phyloP scores from a whole-genome alignment of 1,284 basidiomycete species.

The Cutaneotrichosporon mucoides region DNA sequence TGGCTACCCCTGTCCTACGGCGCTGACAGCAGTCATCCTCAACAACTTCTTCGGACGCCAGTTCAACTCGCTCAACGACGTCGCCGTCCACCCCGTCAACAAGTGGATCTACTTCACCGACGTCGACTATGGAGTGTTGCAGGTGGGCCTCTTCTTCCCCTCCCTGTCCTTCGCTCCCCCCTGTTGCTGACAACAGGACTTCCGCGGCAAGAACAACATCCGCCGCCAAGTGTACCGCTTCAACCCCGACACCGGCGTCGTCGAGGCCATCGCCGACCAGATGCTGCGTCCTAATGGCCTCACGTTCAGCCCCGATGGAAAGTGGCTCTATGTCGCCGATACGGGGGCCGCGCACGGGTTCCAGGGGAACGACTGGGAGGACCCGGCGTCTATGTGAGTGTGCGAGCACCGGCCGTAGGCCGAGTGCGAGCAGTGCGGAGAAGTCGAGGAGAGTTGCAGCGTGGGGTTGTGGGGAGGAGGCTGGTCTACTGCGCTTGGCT shows the following conservation, averaged over 20 bases:
- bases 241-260: slow-evolving; percentile 59
- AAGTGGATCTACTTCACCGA: slow-evolving; percentile 50
- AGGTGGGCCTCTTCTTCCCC: no score
- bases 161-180: no score
- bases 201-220: slow-evolving; percentile 61
- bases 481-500: no score
- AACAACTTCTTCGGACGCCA: slow-evolving; percentile 71
- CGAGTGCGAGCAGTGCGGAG: no score
- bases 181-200: no score
- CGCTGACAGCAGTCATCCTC: slow-evolving; percentile 44
- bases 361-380: slow-evolving; percentile 58
- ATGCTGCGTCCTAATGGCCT: slow-evolving; percentile 51
- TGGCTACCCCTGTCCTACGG: no score
- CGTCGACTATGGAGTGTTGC: slow-evolving; percentile 55
- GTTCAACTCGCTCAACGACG: slow-evolving; percentile 76
- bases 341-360: slow-evolving; percentile 47
- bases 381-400: slow-evolving; percentile 66
- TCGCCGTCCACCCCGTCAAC: slow-evolving; percentile 64
- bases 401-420: no score
- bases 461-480: no score
- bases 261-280: slow-evolving; percentile 66
- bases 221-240: slow-evolving; percentile 71
- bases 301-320: slow-evolving; percentile 64
- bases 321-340: slow-evolving; percentile 57
- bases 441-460: no score